phyloP scores from a whole-genome alignment of 108 stramenopile genomes.

The Fragilariopsis cylindrus region DNA sequence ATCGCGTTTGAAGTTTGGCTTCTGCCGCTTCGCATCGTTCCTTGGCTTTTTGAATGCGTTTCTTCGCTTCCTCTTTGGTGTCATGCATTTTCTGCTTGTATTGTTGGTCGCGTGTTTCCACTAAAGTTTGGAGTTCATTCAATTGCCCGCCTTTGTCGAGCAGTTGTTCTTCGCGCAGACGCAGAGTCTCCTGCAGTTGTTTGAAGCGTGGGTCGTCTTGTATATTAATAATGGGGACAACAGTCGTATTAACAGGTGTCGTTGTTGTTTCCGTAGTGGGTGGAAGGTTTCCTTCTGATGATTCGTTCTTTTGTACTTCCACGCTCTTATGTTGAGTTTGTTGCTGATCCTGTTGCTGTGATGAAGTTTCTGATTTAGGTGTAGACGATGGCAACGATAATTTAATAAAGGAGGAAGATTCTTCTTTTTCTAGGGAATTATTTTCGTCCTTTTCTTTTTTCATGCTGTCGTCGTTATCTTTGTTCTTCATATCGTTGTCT shows the following conservation, averaged over 20 bases:
- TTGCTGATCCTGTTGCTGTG: conserved; percentile 4
- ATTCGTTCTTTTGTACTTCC: not conserved
- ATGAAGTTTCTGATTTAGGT: not conserved
- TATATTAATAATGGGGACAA: conserved; percentile 9
- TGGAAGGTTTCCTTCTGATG: not conserved
- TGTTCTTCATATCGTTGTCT: not conserved
- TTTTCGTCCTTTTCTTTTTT: not conserved
- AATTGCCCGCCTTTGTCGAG: conserved; percentile 66
- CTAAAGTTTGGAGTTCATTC: conserved; percentile 45
- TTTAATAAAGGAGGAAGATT: not conserved
- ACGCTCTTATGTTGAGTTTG: not conserved
- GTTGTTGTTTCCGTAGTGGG: not conserved
- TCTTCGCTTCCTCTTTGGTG: conserved; percentile 85
- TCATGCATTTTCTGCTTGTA: conserved; percentile 48
- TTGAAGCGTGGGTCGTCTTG: conserved; percentile 35
- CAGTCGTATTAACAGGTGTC: not conserved
- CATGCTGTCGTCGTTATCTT: not conserved
- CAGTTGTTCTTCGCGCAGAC: conserved; percentile 66
- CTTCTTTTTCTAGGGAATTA: not conserved
- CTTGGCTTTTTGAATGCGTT: conserved; percentile 59
- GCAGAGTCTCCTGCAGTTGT: conserved; percentile 23
- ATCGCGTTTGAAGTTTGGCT: conserved; percentile 21
- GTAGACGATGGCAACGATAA: not conserved
- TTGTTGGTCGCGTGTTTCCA: conserved; percentile 58
- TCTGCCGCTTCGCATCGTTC: conserved; percentile 77